phyloP scores from a whole-genome alignment of 78 protist species.

The Guillardia theta region DNA sequence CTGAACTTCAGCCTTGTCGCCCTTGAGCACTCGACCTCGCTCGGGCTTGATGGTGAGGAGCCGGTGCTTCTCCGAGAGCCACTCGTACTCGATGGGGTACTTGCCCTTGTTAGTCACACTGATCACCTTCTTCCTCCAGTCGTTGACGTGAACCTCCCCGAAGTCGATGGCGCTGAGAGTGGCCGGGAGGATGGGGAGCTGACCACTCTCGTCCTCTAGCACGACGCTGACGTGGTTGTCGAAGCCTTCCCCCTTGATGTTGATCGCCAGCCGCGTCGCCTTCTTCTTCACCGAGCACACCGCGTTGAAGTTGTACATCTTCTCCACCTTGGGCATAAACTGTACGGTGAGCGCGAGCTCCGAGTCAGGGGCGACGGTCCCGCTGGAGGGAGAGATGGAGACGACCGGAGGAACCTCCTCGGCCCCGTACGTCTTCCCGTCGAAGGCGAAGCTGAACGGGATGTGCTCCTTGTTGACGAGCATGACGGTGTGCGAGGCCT shows the following conservation, averaged over 20 bases:
- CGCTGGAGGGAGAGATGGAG: conserved; percentile 50
- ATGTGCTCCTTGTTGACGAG: conserved; percentile 63
- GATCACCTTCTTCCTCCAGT: not conserved
- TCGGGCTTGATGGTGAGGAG: conserved; percentile 20
- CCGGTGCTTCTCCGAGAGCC: conserved; percentile 10
- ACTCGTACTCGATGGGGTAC: conserved; percentile 56
- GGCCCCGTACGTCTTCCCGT: conserved; percentile 9
- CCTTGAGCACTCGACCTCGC: conserved; percentile 40
- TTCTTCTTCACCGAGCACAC: conserved; percentile 49
- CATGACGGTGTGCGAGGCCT: conserved; percentile 17
- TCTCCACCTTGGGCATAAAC: conserved; percentile 69
- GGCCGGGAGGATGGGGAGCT: not conserved
- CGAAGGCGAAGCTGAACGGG: conserved; percentile 69
- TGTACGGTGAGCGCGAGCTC: conserved; percentile 22
- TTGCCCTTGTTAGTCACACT: conserved; percentile 59
- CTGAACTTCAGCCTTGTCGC: not conserved
- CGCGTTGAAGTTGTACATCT: conserved; percentile 60
- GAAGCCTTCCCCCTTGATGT: conserved; percentile 83
- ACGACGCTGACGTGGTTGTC: conserved; percentile 38
- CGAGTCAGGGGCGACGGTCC: conserved; percentile 55
- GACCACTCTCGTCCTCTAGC: not conserved
- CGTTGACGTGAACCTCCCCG: conserved; percentile 72
- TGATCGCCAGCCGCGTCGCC: conserved; percentile 59
- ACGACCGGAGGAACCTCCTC: not conserved
- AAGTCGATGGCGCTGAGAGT: conserved; percentile 43